Percentiles rank a stretch among this genome's conserved stretches.
Evolutionary conservation across 1,284 basidiomycete species (phyloP).

Genomic region (Malassezia vespertilionis): DNA sequence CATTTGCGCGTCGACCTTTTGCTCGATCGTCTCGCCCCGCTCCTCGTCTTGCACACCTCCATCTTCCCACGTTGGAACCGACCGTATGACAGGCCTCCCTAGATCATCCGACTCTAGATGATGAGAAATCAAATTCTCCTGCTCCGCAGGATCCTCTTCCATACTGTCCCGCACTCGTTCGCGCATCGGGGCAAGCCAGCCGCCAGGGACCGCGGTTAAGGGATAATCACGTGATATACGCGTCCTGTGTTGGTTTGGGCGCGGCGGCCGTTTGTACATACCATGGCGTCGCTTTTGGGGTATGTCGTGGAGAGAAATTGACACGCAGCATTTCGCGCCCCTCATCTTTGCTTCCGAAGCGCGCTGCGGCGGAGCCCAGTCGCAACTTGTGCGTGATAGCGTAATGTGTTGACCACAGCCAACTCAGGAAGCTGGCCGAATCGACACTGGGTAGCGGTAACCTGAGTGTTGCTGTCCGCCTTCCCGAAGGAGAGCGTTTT

Average conservation of each 20-base stretch:
- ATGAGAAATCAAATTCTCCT: slow-evolving; percentile 15
- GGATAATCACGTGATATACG: slow-evolving; percentile 11
- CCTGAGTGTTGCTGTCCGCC: slow-evolving; percentile 37
- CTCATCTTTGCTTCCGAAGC: slow-evolving; percentile 1
- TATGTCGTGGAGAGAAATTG: slow-evolving; percentile 2
- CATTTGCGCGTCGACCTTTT: not conserved
- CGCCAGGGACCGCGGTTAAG: too few relatives aligned
- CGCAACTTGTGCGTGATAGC: slow-evolving; percentile 6
- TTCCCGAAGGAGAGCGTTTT: slow-evolving; percentile 44
- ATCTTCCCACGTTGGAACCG: slow-evolving; percentile 1
- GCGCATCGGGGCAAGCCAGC: not conserved
- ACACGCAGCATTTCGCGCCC: slow-evolving; percentile 8
- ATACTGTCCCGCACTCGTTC: not conserved
- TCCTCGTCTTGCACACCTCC: not conserved
- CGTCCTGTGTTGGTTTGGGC: not conserved
- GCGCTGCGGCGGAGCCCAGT: slow-evolving; percentile 5
- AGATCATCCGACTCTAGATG: slow-evolving; percentile 12
- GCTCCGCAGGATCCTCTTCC: slow-evolving; percentile 8
- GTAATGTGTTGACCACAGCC: slow-evolving; percentile 45
- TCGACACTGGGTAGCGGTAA: slow-evolving; percentile 66
- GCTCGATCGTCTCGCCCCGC: not conserved
- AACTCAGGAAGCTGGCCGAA: slow-evolving; percentile 90
- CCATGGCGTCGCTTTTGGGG: slow-evolving; percentile 10
- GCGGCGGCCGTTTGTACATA: not conserved
- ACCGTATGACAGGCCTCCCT: slow-evolving; percentile 8